Evolutionary conservation across 768 basidiomycete genomes (phyloP), one percentile per base, ranked within the genome.

Genomic region (Lanmaoa pseudosensibilis): DNA sequence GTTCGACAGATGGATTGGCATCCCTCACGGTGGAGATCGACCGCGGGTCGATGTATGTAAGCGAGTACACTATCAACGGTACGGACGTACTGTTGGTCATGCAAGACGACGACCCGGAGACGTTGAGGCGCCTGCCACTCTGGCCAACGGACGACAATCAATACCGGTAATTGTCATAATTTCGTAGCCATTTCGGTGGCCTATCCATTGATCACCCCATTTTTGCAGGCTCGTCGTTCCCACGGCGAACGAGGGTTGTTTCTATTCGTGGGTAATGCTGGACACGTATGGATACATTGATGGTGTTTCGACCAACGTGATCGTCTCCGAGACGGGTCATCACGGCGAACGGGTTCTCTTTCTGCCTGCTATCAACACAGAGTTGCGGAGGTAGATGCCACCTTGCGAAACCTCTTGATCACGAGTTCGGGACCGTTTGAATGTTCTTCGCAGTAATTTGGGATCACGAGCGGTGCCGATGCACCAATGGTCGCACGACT

Each of bases 121-220:
- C 40, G 9, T 50, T 30, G 21, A 10, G 38, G 11, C 62, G 65
- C 27, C 38, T 67, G 10, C 59, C 59, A 4, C 59, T 66, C 39
- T 79, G 77, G 79, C 64, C 67, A 7, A 77, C 76, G 4, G 73
- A 73, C 10, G 66, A 76, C 38, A 65, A 74, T 32, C 73, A 78
- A 57, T 79, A 78, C 59, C 72, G 76, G 73, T 73, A 40, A 41
- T 56, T 50, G 4, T 5, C 19, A 2, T 4, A 4, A 15, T 30
- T 25, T 30, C 5, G 2, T 46, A 4, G 13, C 34, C 34, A 5
- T 33, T 4, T 45, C 49, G 2, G 16, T 18, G 13, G 4, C 32
- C 2, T 21, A n/a, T 38, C 5, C 1, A 27, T 36, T 50, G 7
- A 54, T 39, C 41, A 2, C 19, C 12, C 19, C 4, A 2, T 9